Percentiles rank a stretch among this genome's conserved stretches.
phyloP scores from a whole-genome alignment of 179 eudicot genomes.

The Amaranthus tricolor region DNA sequence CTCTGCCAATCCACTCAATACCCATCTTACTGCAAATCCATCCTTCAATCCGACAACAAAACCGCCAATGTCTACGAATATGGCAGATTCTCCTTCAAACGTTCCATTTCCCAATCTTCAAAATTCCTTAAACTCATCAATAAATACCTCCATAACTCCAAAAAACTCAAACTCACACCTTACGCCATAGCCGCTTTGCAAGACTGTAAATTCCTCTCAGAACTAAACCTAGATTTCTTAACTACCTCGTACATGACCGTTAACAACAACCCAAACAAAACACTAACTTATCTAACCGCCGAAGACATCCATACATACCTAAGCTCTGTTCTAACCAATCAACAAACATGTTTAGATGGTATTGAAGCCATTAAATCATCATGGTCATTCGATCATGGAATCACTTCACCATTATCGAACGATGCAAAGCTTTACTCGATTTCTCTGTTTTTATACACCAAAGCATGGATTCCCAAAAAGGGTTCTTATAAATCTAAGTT shows the following conservation, averaged over 20 bases:
- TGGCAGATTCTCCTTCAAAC: slow-evolving; percentile 47
- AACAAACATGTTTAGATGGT: slow-evolving; percentile 73
- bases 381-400: slow-evolving; percentile 39
- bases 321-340: slow-evolving; percentile 64
- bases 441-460: slow-evolving; percentile 53
- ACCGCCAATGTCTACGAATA: slow-evolving; percentile 56
- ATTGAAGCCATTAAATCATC: slow-evolving; percentile 42
- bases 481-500: not conserved
- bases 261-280: slow-evolving; percentile 18
- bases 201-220: slow-evolving; percentile 50
- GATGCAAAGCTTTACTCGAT: slow-evolving; percentile 58
- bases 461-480: slow-evolving; percentile 54
- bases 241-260: slow-evolving; percentile 32
- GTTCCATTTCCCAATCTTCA: slow-evolving; percentile 45
- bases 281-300: slow-evolving; percentile 24
- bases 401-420: slow-evolving; percentile 39
- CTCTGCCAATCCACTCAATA: slow-evolving; percentile 47
- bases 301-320: slow-evolving; percentile 68
- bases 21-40: slow-evolving; percentile 50
- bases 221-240: slow-evolving; percentile 47
- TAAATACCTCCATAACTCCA: slow-evolving; percentile 30
- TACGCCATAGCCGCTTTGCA: slow-evolving; percentile 45
- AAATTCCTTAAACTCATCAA: slow-evolving; percentile 45
- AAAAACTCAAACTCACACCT: slow-evolving; percentile 30
- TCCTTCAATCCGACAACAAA: slow-evolving; percentile 39